These are phyloP conservation scores for Cinnamomum chago DNA, from an alignment of 164 flowering plant genomes.

Conservation along the genomic window DNA sequence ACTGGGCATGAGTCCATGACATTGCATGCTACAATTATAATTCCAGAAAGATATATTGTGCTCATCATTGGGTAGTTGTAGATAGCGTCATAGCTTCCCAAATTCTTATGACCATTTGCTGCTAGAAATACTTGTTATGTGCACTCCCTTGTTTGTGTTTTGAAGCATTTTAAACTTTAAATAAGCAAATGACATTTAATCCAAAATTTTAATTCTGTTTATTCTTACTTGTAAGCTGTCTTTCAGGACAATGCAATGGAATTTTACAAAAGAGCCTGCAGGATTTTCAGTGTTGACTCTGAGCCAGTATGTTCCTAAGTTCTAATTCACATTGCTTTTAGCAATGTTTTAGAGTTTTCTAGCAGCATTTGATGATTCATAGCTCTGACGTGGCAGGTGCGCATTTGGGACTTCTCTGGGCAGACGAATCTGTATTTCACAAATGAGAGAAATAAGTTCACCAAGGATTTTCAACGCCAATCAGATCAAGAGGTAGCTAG, in stretches of 20 bases:
- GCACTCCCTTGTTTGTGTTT: no score
- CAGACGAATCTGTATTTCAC: conserved; percentile 37
- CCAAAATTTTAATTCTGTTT: no score
- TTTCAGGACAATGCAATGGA: conserved; percentile 77
- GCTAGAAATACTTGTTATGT: no score
- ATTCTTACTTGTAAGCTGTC: not conserved
- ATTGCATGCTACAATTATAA: no score
- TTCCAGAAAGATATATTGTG: no score
- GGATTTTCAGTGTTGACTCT: conserved; percentile 72
- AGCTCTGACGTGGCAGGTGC: conserved; percentile 34
- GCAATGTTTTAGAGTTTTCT: conserved; percentile 2
- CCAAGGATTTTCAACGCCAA: conserved; percentile 28
- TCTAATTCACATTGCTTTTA: conserved; percentile 1
- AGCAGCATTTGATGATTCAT: conserved; percentile 4
- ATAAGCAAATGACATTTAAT: no score
- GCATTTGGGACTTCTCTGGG: conserved; percentile 73
- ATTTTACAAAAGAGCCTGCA: conserved; percentile 87
- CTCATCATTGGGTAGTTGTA: no score
- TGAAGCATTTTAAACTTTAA: no score
- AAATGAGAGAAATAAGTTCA: conserved; percentile 25
- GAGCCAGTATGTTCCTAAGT: conserved; percentile 40
- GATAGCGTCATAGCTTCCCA: no score
- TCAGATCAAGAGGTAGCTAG: conserved; percentile 43
- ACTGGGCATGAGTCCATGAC: no score
- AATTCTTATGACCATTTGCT: no score